These are phyloP conservation scores for Paramecium pentaurelia DNA, from an alignment of 73 alveolate genomes.

Conservation along the genomic window DNA sequence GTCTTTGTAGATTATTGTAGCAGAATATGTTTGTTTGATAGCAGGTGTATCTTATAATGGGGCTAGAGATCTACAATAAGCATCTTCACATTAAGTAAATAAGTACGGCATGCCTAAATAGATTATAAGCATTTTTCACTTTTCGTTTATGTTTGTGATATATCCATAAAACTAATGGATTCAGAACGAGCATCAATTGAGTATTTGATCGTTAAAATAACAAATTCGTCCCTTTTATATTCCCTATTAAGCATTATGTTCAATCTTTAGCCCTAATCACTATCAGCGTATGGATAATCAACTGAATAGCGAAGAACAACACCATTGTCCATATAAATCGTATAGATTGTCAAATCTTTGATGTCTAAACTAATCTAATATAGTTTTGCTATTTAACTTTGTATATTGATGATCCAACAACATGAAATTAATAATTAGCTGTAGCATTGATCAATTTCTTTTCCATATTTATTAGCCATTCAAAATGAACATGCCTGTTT, in stretches of 20 bases:
- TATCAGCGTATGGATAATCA: background rate
- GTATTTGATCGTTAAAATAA: background rate
- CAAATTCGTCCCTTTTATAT: background rate
- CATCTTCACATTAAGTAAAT: conserved; percentile 89
- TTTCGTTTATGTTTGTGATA: background rate
- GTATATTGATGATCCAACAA: background rate
- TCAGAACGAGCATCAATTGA: background rate
- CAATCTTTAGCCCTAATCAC: background rate
- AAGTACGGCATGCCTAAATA: conserved; percentile 66
- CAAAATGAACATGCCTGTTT: background rate
- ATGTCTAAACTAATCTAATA: background rate
- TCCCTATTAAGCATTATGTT: background rate
- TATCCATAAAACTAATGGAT: background rate
- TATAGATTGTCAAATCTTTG: background rate
- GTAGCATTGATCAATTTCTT: background rate
- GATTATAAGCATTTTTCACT: background rate
- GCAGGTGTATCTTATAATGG: conserved; percentile 92
- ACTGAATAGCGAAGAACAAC: background rate
- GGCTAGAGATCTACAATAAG: conserved; percentile 81
- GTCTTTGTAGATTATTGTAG: conserved; percentile 43
- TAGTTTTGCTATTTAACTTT: background rate
- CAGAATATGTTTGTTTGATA: conserved; percentile 76
- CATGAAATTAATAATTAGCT: background rate
- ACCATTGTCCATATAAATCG: background rate
- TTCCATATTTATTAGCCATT: background rate